A percentile compares a stretch with the other conserved stretches of the same genome.
Conservation (phyloP, 2,329 filamentous ascomycete species). For the Pseudomassariella vexata region DNA sequence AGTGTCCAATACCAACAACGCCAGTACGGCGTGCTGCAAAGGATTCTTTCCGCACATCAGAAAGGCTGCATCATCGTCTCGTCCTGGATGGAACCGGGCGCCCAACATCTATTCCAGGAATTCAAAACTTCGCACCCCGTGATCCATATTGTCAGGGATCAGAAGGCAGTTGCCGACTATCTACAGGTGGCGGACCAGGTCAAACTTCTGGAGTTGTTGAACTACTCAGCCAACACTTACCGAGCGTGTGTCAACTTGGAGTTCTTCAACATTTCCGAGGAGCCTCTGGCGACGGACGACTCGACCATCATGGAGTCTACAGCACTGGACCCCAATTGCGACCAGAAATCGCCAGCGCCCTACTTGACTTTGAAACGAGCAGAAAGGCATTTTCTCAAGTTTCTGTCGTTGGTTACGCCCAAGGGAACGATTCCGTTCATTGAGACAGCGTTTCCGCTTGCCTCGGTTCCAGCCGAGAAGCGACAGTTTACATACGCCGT, state of each 20-base stretch:
- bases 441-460: conserved; percentile 60
- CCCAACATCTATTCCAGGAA: conserved; percentile 54
- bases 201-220: conserved; percentile 53
- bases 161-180: conserved; percentile 58
- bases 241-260: conserved; percentile 66
- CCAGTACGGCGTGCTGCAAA: conserved; percentile 56
- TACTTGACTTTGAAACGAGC: conserved; percentile 63
- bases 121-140: conserved; percentile 63
- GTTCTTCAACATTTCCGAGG: conserved; percentile 69
- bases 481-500: conserved; percentile 63
- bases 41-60: conserved; percentile 52
- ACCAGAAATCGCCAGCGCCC: conserved; percentile 41
- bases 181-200: conserved; percentile 49
- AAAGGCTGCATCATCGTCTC: conserved; percentile 65
- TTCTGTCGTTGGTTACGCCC: conserved; percentile 56
- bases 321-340: conserved; percentile 21
- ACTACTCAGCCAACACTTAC: conserved; percentile 52
- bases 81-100: conserved; percentile 62
- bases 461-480: conserved; percentile 53
- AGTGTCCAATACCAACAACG: conserved; percentile 55
- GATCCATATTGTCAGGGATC: conserved; percentile 63
- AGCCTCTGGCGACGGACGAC: conserved; percentile 22
- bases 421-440: conserved; percentile 49
- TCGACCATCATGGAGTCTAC: conserved; percentile 11
- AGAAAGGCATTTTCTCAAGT: conserved; percentile 65